Evolutionary conservation across 768 basidiomycete genomes (phyloP).

Genomic region (Trametes meyenii): DNA sequence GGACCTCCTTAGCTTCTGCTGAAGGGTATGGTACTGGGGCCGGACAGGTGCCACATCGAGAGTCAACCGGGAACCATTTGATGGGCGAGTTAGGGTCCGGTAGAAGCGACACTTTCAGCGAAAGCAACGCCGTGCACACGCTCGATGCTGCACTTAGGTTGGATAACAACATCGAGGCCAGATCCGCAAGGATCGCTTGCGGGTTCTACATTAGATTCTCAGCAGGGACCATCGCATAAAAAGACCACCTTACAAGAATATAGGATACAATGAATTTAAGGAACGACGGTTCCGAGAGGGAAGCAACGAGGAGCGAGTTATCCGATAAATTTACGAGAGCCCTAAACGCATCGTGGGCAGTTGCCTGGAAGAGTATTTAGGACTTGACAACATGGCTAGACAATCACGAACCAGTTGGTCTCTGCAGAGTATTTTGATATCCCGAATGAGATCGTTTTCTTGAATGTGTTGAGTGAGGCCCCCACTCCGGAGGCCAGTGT

Average conservation of each 20-base stretch:
- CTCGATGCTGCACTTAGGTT: slow-evolving; percentile 81
- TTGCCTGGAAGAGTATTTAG: slow-evolving; percentile 52
- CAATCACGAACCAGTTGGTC: slow-evolving; percentile 72
- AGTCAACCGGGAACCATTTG: slow-evolving; percentile 71
- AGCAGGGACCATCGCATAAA: background rate
- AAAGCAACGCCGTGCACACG: slow-evolving; percentile 64
- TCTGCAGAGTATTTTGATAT: slow-evolving; percentile 84
- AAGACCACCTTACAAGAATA: slow-evolving; percentile 68
- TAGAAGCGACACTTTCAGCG: slow-evolving; percentile 67
- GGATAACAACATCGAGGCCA: slow-evolving; percentile 97
- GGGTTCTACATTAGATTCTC: slow-evolving; percentile 61
- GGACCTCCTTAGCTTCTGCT: slow-evolving; percentile 52
- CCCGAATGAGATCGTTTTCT: slow-evolving; percentile 71
- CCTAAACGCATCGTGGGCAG: slow-evolving; percentile 94
- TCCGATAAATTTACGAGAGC: slow-evolving; percentile 94
- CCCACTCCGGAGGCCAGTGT: slow-evolving; percentile 58
- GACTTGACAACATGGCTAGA: slow-evolving; percentile 20
- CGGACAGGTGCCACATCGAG: slow-evolving; percentile 78
- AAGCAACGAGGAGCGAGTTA: slow-evolving; percentile 64
- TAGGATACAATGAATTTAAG: slow-evolving; percentile 85
- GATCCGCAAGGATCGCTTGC: slow-evolving; percentile 88
- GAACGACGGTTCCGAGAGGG: slow-evolving; percentile 74
- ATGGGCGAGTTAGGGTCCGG: slow-evolving; percentile 49
- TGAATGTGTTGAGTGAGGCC: slow-evolving; percentile 55
- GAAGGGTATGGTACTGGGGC: slow-evolving; percentile 73